phyloP scores from a whole-genome alignment of 345 rosid species.

The Pelargonium nanum region DNA sequence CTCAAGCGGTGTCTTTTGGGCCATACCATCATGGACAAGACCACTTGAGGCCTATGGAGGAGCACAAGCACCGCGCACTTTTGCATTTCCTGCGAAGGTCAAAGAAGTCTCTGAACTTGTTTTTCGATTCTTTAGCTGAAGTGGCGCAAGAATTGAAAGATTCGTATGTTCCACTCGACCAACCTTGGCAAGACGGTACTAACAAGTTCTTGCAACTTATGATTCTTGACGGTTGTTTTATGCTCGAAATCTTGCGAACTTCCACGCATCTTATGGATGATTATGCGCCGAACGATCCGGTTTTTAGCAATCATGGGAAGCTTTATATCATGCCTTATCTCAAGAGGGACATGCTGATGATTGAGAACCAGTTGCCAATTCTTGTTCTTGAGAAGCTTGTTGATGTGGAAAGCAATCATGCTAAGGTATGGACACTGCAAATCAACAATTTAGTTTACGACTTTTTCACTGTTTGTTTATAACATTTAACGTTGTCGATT shows the following conservation, averaged over 20 bases:
- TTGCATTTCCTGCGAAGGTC: neutral
- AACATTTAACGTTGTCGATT: too few relatives aligned
- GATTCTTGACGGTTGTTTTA: constrained; percentile 14
- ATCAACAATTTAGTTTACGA: too few relatives aligned
- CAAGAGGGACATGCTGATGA: constrained; percentile 10
- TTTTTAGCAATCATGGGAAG: constrained; percentile 6
- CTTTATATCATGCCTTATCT: neutral
- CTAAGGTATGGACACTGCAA: neutral
- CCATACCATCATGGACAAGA: constrained; percentile 12
- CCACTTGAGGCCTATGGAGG: constrained; percentile 6
- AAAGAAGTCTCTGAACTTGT: neutral
- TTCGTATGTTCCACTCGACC: constrained; percentile 2
- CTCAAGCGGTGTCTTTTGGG: constrained; percentile 14
- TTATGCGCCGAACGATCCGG: constrained; percentile 4
- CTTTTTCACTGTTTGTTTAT: too few relatives aligned
- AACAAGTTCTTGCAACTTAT: constrained; percentile 5
- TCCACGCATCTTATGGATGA: neutral
- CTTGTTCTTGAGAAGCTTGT: constrained; percentile 4
- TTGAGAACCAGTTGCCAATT: constrained; percentile 12
- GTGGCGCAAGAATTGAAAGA: constrained; percentile 2
- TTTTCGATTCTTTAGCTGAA: neutral
- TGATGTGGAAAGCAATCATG: neutral
- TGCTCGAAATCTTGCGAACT: constrained; percentile 2
- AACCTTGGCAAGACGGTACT: neutral
- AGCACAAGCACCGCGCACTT: neutral